Evolutionary conservation across 768 basidiomycete genomes (phyloP), one percentile per base, ranked within the genome.

Genomic region (Suillus bovinus): DNA sequence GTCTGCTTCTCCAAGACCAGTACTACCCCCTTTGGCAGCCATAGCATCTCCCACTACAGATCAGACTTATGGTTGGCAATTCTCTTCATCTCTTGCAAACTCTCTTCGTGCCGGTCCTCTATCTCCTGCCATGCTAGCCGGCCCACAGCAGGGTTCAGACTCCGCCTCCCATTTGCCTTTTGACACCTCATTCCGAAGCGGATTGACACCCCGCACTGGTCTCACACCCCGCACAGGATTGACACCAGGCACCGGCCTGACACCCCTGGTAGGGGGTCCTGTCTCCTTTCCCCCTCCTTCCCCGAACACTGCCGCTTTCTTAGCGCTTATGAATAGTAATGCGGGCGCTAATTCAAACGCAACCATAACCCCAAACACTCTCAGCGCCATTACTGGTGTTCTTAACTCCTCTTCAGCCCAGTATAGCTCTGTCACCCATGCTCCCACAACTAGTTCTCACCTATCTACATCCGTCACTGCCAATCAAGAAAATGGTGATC

Each of bases 91-190:
- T 47, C 77, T 89, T 55, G 76, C 81, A 47, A 90, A 90, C 74
- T 95, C 93, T 3, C 86, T 99, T 38, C 88, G 96, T 52, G 85
- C 95, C 0, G 96, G 96, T 5, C 96, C 96, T 1, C 88, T 99
- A 60, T 94, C 93, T 6, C 96, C 96, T 34, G 95, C 96, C 60
- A 96, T 98, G 93, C 88, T 97, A 63, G 87, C 93, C 31, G 96
- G 91, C 10, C 96, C 94, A 4, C 88, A 86, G 72, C 81, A 81
- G 53, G 67, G 77, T 58, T 76, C 75, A 38, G 81, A 69, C 72
- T 68, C 70, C n/a, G 69, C 74, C 27, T 64, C 74, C 52, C 74
- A 76, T 53, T 64, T 75, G 4, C 75, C 76, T 56, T 96, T 93
- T 72, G 93, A 94, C 70, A 69, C 83, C 66, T 77, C 81, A 47